Percentiles rank a stretch among this genome's conserved stretches.
Conservation (phyloP, 2,329 filamentous ascomycete species). For the Phaeomoniella chlamydospora region DNA sequence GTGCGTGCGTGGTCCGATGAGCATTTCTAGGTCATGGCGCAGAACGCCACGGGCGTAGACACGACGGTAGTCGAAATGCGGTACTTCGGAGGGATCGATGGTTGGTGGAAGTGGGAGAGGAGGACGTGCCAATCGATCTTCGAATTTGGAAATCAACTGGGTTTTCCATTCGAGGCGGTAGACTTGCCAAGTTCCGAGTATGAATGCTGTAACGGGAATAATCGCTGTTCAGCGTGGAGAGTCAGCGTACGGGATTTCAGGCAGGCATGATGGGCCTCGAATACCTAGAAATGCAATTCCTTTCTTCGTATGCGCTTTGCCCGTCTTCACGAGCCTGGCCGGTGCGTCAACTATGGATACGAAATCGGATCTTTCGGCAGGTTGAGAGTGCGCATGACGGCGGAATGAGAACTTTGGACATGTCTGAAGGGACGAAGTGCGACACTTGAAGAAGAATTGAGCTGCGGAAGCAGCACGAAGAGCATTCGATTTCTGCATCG, state of each 20-base stretch:
- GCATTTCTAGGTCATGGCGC: slow-evolving; percentile 87
- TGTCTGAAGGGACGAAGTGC: neutral
- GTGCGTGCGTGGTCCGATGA: slow-evolving; percentile 76
- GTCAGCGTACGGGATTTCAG: neutral
- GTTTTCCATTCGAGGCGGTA: slow-evolving; percentile 89
- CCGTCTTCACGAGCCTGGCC: slow-evolving; percentile 60
- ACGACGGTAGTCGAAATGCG: slow-evolving; percentile 83
- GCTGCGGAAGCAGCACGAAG: neutral
- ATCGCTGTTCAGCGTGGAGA: slow-evolving; percentile 35
- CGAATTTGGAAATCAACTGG: slow-evolving; percentile 75
- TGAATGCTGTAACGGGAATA: slow-evolving; percentile 83
- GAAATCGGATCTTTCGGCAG: slow-evolving; percentile 65
- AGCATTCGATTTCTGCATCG: neutral
- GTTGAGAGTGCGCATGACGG: slow-evolving; percentile 16
- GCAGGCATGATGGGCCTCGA: neutral
- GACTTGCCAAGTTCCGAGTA: slow-evolving; percentile 88
- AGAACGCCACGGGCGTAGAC: slow-evolving; percentile 62
- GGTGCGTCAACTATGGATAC: slow-evolving; percentile 78
- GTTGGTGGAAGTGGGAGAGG: slow-evolving; percentile 75
- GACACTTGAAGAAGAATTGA: neutral
- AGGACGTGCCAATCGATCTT: slow-evolving; percentile 75
- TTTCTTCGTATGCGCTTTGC: slow-evolving; percentile 43
- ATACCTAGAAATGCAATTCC: slow-evolving; percentile 7
- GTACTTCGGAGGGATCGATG: slow-evolving; percentile 66
- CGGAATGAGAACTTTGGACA: neutral